Percentiles rank a stretch among this genome's conserved stretches.
phyloP scores from a whole-genome alignment of 73 alveolate genomes.

The Paramecium pentaurelia region DNA sequence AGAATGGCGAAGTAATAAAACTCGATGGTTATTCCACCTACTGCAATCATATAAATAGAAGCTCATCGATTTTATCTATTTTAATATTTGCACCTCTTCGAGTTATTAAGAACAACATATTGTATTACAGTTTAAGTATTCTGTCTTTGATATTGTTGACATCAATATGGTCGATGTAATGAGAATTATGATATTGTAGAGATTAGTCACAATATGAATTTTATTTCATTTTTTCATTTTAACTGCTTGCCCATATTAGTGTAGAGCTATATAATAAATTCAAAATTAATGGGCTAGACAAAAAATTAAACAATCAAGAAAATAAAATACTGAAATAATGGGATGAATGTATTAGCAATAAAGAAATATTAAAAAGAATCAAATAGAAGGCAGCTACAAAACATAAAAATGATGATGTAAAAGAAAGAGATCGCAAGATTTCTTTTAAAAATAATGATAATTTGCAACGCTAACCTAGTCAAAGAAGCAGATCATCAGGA shows the following conservation, averaged over 20 bases:
- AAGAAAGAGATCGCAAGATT: background rate
- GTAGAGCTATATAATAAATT: background rate
- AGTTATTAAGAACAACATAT: background rate
- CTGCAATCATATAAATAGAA: background rate
- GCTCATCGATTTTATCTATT: background rate
- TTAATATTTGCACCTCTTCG: background rate
- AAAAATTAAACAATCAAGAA: background rate
- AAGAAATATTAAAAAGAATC: background rate
- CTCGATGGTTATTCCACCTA: background rate
- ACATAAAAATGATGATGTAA: background rate
- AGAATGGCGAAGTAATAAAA: constrained; percentile 14
- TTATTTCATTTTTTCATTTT: background rate
- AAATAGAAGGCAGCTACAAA: background rate
- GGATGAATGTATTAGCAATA: constrained; percentile 39
- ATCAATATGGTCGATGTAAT: background rate
- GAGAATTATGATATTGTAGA: background rate
- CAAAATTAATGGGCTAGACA: background rate
- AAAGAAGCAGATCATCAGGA: background rate
- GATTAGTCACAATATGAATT: background rate
- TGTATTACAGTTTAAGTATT: background rate
- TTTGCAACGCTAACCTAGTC: background rate
- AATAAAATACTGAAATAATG: constrained; percentile 22
- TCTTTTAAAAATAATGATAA: background rate
- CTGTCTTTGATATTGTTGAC: background rate
- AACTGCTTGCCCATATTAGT: background rate